These are phyloP conservation scores for Podila clonocystis DNA, from an alignment of 192 early-diverging fungal genomes.

Conservation along the genomic window DNA sequence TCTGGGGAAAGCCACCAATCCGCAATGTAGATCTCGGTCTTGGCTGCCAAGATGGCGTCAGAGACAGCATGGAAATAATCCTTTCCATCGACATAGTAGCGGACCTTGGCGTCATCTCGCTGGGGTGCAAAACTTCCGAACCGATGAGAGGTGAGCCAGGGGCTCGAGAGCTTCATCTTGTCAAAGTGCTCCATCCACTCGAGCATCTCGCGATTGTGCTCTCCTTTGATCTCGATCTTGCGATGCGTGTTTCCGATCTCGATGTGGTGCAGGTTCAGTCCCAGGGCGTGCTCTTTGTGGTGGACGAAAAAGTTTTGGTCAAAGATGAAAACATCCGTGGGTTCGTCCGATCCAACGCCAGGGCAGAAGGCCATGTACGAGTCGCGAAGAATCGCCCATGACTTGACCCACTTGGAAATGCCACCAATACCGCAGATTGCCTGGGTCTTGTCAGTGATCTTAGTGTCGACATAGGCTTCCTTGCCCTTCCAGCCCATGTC, in stretches of 20 bases:
- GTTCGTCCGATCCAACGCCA: slow-evolving; percentile 48
- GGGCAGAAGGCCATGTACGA: slow-evolving; percentile 70
- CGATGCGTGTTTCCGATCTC: slow-evolving; percentile 67
- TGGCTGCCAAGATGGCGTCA: slow-evolving; percentile 76
- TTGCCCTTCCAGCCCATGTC: slow-evolving; percentile 91
- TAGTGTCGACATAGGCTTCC: slow-evolving; percentile 77
- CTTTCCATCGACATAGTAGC: slow-evolving; percentile 85
- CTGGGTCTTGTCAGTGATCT: slow-evolving; percentile 62
- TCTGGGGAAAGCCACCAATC: slow-evolving; percentile 97
- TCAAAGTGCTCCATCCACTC: slow-evolving; percentile 74
- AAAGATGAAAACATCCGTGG: slow-evolving; percentile 62
- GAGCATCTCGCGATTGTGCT: slow-evolving; percentile 69
- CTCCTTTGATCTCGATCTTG: slow-evolving; percentile 75
- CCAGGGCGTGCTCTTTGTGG: slow-evolving; percentile 26
- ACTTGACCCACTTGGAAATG: slow-evolving; percentile 61
- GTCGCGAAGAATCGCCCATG: slow-evolving; percentile 82
- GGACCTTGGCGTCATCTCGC: slow-evolving; percentile 69
- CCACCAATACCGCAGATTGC: slow-evolving; percentile 48
- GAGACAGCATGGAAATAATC: slow-evolving; percentile 84
- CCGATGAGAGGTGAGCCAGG: slow-evolving; percentile 72
- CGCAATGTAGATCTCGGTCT: slow-evolving; percentile 75
- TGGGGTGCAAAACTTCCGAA: slow-evolving; percentile 84
- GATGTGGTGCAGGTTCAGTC: slow-evolving; percentile 70
- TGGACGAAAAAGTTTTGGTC: slow-evolving; percentile 54
- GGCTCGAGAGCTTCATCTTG: slow-evolving; percentile 65